These are phyloP conservation scores for Aspergillus quadrilineatus DNA, from an alignment of 2,329 filamentous ascomycete species.

Conservation along the genomic window DNA sequence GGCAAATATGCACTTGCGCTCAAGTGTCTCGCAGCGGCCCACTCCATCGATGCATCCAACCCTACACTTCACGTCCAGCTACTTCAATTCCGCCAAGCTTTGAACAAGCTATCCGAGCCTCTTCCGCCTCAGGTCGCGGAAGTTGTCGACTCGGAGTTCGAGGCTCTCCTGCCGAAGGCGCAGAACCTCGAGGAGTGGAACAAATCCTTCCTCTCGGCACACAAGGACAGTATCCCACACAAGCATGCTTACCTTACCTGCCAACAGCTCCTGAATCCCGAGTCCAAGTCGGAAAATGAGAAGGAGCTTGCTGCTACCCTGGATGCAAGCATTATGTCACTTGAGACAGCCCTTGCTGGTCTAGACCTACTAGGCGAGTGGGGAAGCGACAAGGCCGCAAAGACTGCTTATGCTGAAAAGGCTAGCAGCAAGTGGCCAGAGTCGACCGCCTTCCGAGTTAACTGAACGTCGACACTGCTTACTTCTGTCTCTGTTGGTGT, in stretches of 20 bases:
- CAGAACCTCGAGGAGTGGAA: conserved; percentile 64
- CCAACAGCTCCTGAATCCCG: conserved; percentile 58
- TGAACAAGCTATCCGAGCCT: conserved; percentile 58
- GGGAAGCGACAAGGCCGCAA: conserved; percentile 50
- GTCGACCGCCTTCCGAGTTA: conserved; percentile 37
- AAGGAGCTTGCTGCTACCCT: conserved; percentile 63
- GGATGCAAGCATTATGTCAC: conserved; percentile 50
- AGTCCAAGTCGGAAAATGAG: conserved; percentile 58
- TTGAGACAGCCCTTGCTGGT: conserved; percentile 59
- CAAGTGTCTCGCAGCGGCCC: conserved; percentile 75
- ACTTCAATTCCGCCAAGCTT: conserved; percentile 64
- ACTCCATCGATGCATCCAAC: conserved; percentile 66
- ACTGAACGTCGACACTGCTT: conserved; percentile 17
- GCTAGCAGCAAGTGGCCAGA: conserved; percentile 43
- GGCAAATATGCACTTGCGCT: conserved; percentile 86
- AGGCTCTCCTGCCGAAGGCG: conserved; percentile 56
- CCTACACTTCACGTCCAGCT: conserved; percentile 74
- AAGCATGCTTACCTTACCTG: conserved; percentile 63
- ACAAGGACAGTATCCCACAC: conserved; percentile 63
- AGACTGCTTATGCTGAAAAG: conserved; percentile 50
- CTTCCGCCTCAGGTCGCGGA: conserved; percentile 65
- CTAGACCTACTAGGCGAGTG: conserved; percentile 53
- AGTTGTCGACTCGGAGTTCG: conserved; percentile 68
- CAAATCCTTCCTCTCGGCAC: conserved; percentile 61
- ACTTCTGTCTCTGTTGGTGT: conserved; percentile 1